These are phyloP conservation scores for Clarireedia sp. DNA, from an alignment of 2,329 filamentous ascomycete species.

Conservation along the genomic window DNA sequence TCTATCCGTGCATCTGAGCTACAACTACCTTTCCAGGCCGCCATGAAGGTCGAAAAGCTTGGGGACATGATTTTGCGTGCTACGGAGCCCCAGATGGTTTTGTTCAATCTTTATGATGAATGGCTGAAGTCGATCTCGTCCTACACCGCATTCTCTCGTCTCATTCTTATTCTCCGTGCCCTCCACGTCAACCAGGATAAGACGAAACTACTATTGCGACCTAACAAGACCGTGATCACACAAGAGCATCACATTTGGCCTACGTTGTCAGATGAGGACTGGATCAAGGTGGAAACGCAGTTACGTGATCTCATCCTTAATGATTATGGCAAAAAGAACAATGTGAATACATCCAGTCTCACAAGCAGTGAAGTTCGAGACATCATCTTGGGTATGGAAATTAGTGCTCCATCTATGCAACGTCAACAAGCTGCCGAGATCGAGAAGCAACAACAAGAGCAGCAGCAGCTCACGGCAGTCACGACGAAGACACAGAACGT, in stretches of 20 bases:
- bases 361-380: constrained; percentile 96
- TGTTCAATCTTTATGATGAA: constrained; percentile 98
- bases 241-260: constrained; percentile 99
- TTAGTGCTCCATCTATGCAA: constrained; percentile 95
- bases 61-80: constrained; percentile 98
- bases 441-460: constrained; percentile 96
- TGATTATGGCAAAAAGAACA: constrained; percentile 99
- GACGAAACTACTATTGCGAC: constrained; percentile 88
- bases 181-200: constrained; percentile 98
- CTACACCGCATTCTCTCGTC: constrained; percentile 94
- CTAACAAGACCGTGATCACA: constrained; percentile 96
- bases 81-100: constrained; percentile 98
- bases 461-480: constrained; percentile 90
- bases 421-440: constrained; percentile 97
- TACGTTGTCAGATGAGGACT: constrained; percentile 85
- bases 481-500: constrained; percentile 98
- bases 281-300: constrained; percentile 99
- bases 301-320: constrained; percentile 93
- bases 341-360: constrained; percentile 94
- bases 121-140: constrained; percentile 98
- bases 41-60: constrained; percentile 99
- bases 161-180: constrained; percentile 87
- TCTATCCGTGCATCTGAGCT: constrained; percentile 95
- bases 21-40: constrained; percentile 96
- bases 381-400: constrained; percentile 99